A percentile compares a stretch with the other conserved stretches of the same genome.
phyloP scores from a whole-genome alignment of 768 basidiomycete genomes.

The Mycena latifolia region DNA sequence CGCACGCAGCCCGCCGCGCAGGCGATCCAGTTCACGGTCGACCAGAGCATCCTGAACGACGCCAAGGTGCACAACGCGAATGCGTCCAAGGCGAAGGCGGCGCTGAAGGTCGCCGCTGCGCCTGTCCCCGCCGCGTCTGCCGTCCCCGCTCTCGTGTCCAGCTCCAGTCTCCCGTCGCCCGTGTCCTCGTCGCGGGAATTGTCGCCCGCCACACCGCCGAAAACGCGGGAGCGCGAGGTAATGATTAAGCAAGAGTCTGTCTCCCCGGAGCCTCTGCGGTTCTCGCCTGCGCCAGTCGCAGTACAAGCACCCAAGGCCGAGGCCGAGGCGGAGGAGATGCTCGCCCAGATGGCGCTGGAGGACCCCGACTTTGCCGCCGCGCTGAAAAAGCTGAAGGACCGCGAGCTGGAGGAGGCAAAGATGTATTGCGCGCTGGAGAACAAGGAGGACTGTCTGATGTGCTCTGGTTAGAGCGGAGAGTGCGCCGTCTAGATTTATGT shows the following conservation, averaged over 20 bases:
- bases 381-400: constrained; percentile 73
- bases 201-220: constrained; percentile 29
- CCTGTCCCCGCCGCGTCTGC: constrained; percentile 39
- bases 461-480: constrained; percentile 67
- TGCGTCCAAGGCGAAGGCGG: constrained; percentile 40
- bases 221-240: constrained; percentile 32
- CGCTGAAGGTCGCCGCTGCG: constrained; percentile 37
- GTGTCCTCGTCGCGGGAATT: constrained; percentile 42
- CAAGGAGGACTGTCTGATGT: constrained; percentile 95
- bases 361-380: constrained; percentile 87
- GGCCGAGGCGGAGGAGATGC: constrained; percentile 61
- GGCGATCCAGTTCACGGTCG: constrained; percentile 79
- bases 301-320: constrained; percentile 39
- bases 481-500: constrained; percentile 22
- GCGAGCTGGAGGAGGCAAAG: constrained; percentile 86
- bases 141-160: constrained; percentile 39
- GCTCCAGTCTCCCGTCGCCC: constrained; percentile 38
- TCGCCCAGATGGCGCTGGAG: constrained; percentile 65
- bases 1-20: constrained; percentile 84
- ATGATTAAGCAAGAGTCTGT: constrained; percentile 45
- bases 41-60: constrained; percentile 80
- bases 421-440: constrained; percentile 90
- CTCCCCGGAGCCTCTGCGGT: constrained; percentile 33
- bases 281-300: constrained; percentile 36
- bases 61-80: constrained; percentile 62